Conservation (phyloP, 768 basidiomycete species). For the Tremella yokohamensis region DNA sequence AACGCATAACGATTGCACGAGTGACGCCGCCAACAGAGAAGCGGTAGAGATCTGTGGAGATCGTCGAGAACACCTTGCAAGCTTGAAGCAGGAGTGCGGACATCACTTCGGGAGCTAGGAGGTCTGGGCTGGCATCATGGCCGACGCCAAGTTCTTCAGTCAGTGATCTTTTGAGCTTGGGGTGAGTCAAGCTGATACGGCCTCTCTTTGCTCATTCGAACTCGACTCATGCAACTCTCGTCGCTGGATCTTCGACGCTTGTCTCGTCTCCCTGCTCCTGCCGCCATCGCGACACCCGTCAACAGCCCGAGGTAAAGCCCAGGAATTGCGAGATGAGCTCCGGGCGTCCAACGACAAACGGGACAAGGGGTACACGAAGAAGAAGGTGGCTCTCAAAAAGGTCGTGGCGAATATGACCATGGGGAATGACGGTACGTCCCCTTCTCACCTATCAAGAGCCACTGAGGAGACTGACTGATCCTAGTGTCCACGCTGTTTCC, state of each 20-base stretch:
- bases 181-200: too few relatives aligned
- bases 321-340: constrained; percentile 85
- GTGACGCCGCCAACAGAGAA: too few relatives aligned
- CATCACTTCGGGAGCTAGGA: too few relatives aligned
- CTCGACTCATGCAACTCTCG: not conserved
- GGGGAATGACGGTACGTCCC: constrained; percentile 91
- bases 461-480: constrained; percentile 7
- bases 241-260: too few relatives aligned
- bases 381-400: constrained; percentile 93
- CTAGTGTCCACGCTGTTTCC: constrained; percentile 89
- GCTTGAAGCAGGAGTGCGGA: too few relatives aligned
- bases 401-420: constrained; percentile 99
- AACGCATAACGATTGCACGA: too few relatives aligned
- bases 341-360: constrained; percentile 80
- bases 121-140: constrained; percentile 29
- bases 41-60: too few relatives aligned
- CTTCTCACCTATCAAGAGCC: not conserved
- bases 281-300: not conserved
- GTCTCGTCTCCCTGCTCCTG: too few relatives aligned
- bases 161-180: constrained; percentile 12
- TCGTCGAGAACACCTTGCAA: too few relatives aligned
- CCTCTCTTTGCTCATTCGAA: not conserved
- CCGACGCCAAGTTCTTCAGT: constrained; percentile 53
- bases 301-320: constrained; percentile 51
- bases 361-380: constrained; percentile 92